Evolutionary conservation across 371 early-diverging fungal genomes (phyloP).

Genomic region (Syncephalastrum racemosum): DNA sequence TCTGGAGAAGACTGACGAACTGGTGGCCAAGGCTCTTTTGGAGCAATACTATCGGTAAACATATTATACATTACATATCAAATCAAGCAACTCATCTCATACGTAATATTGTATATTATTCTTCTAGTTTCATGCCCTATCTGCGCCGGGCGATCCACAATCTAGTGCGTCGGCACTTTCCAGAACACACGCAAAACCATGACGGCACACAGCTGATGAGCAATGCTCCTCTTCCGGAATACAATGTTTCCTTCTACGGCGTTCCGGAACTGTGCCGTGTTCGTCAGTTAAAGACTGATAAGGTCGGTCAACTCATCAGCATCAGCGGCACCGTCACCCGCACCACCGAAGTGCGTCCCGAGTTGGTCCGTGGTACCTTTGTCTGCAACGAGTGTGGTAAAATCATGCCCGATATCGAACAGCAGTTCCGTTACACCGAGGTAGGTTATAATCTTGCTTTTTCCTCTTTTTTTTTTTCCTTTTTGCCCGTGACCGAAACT

Average conservation of each 20-base stretch:
- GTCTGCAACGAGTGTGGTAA: slow-evolving; percentile 89
- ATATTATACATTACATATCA: no score
- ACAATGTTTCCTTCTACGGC: slow-evolving; percentile 78
- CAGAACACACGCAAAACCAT: slow-evolving; percentile 52
- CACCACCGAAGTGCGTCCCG: slow-evolving; percentile 98
- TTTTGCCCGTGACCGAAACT: not conserved
- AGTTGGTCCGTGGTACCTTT: slow-evolving; percentile 93
- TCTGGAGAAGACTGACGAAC: slow-evolving; percentile 59
- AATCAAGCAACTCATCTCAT: not conserved
- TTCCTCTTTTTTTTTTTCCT: no score
- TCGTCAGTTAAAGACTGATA: slow-evolving; percentile 86
- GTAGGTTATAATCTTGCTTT: slow-evolving; percentile 28
- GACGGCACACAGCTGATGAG: no score
- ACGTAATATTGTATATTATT: not conserved
- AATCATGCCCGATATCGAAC: slow-evolving; percentile 83
- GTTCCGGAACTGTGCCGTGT: slow-evolving; percentile 65
- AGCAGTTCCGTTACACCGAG: slow-evolving; percentile 98
- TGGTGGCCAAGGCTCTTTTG: slow-evolving; percentile 66
- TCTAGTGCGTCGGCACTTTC: slow-evolving; percentile 66
- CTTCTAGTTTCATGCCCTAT: slow-evolving; percentile 79
- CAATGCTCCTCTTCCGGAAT: slow-evolving; percentile 53
- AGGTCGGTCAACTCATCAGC: slow-evolving; percentile 86
- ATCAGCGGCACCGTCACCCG: slow-evolving; percentile 98
- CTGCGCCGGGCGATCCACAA: slow-evolving; percentile 84
- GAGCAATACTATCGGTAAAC: slow-evolving; percentile 78